Evolutionary conservation across 371 early-diverging fungal genomes (phyloP).

Genomic region (Haplosporangium sp.): DNA sequence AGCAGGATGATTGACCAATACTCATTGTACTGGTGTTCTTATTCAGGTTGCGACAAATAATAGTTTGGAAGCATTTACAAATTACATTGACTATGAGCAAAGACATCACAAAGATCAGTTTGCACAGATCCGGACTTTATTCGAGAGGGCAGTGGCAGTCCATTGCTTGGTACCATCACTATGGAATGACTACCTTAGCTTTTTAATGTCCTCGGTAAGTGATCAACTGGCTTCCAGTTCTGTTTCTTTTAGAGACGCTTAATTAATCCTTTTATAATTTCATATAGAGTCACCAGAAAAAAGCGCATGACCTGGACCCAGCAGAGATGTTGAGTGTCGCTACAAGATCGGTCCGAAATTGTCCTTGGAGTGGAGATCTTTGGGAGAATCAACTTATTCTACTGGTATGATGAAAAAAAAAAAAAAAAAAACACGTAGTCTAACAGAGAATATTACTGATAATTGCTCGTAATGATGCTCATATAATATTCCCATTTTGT

Average conservation of each 20-base stretch:
- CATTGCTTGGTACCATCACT: conserved; percentile 42
- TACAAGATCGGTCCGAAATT: conserved; percentile 30
- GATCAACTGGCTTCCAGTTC: not conserved
- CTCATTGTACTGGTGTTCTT: not conserved
- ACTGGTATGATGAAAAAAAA: conserved; percentile 10
- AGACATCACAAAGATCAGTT: conserved; percentile 10
- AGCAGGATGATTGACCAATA: too few species aligned
- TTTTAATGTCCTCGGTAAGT: conserved; percentile 35
- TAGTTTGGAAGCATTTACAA: conserved; percentile 23
- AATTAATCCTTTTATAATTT: not conserved
- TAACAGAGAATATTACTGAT: too few species aligned
- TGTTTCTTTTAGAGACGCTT: not conserved
- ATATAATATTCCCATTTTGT: not conserved
- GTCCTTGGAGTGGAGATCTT: conserved; percentile 51
- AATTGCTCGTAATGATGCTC: not conserved
- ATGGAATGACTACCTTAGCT: conserved; percentile 41
- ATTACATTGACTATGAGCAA: conserved; percentile 24
- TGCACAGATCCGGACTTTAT: conserved; percentile 32
- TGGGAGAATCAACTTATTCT: conserved; percentile 37
- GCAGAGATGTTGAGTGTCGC: conserved; percentile 18
- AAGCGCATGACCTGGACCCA: conserved; percentile 30
- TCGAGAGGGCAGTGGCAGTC: conserved; percentile 29
- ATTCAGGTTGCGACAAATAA: conserved; percentile 16
- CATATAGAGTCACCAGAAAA: conserved; percentile 13
- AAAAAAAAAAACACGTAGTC: too few species aligned